Base-by-base conservation (phyloP, 108 stramenopile genomes). In the Craspedostauros australis region DNA sequence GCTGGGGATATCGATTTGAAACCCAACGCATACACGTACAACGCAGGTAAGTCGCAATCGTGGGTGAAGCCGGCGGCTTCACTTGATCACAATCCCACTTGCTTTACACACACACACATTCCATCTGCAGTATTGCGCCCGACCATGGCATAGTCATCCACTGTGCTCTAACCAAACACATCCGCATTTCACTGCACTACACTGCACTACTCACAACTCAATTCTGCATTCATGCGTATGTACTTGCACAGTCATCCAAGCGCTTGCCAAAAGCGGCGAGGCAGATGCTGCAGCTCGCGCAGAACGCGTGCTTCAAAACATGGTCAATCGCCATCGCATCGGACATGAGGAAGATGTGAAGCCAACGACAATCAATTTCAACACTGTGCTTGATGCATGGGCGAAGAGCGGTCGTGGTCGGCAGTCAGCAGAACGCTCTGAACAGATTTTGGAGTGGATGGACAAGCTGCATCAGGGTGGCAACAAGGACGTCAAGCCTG, bases 401-500 rank as follows among this genome's bases (percentile, higher is more conserved):
- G 88, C 88, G 12, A 89, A 89, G 62, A 79, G 76, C 66, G 76
- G 79, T 11, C 83, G 82, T 31, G 88, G 88, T 14, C 54, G 82
- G 39, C 73, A 78, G 25, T 78, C 88, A 7, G 88, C 88, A 7
- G 88, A 89, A 46, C 66, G 88, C 24, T 77, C 82, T 20, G 88
- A 89, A 54, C 83, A 82, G 28, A 89, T 89, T 60, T 66, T 89
- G 22, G 83, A 89, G 50, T 89, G 88, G 88, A 89, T 89, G 88
- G 83, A 85, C 50, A 48, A 77, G 21, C 77, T 89, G 3, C 56
- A 80, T 57, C 85, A 85, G 49, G 70, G 68, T 7, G 88, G 88
- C 0, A 70, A 80, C 45, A 6, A 36, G 11, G 54, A 65, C 46
- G 69, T 75, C 19, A 66, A 47, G 26, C 72, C 72, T 15, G 88